A percentile compares a stretch with the other conserved stretches of the same genome.
Evolutionary conservation across 768 basidiomycete genomes (phyloP).

Genomic region (Krasilnikovozyma curviuscula): DNA sequence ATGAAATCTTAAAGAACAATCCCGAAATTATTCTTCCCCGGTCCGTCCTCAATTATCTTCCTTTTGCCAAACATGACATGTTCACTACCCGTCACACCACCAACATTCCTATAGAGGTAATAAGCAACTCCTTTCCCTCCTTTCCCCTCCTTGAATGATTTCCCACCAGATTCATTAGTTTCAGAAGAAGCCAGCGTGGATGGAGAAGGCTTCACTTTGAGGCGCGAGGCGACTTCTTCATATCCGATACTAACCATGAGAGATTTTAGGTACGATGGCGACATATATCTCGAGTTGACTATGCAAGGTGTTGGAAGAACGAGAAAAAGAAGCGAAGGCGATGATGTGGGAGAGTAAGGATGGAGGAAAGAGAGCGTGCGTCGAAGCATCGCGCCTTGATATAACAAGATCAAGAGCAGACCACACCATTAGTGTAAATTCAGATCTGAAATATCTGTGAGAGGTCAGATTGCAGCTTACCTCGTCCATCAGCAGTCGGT

Average conservation of each 20-base stretch:
- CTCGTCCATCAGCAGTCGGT: constrained; percentile 51
- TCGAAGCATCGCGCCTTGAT: constrained; percentile 48
- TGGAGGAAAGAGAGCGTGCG: constrained; percentile 7
- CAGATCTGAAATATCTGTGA: neutral
- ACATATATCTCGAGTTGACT: constrained; percentile 64
- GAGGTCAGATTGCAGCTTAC: constrained; percentile 27
- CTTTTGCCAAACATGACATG: constrained; percentile 35
- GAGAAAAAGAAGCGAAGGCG: constrained; percentile 21
- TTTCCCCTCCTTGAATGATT: too few relatives aligned
- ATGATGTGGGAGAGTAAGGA: constrained; percentile 31
- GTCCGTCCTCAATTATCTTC: constrained; percentile 39
- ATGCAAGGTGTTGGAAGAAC: constrained; percentile 65
- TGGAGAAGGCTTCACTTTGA: too few relatives aligned
- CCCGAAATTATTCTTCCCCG: too few relatives aligned
- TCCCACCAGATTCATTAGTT: too few relatives aligned
- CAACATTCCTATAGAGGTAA: constrained; percentile 50
- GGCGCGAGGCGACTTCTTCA: constrained; percentile 37
- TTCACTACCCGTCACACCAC: neutral
- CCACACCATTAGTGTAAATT: neutral
- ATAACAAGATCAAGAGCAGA: neutral
- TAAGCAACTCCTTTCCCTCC: constrained; percentile 66
- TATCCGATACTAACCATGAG: constrained; percentile 51
- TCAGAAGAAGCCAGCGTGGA: too few relatives aligned
- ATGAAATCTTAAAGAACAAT: too few relatives aligned
- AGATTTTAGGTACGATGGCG: constrained; percentile 36